Evolutionary conservation across 805 yeast species (phyloP).

Genomic region (Pichia paraexigua): DNA sequence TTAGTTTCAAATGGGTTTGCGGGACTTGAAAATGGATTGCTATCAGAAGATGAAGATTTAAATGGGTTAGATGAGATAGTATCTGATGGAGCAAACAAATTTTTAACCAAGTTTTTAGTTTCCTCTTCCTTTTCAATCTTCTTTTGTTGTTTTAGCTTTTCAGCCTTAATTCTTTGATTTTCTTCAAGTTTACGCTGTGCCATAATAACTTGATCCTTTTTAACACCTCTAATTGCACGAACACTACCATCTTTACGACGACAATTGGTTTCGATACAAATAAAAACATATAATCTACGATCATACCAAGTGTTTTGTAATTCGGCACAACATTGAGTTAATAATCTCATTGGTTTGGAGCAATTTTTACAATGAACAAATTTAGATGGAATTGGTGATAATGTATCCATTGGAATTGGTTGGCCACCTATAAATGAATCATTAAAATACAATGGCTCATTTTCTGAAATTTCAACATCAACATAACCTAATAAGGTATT

Average conservation of each 20-base stretch:
- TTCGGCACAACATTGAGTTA: conserved; percentile 78
- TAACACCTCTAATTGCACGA: conserved; percentile 69
- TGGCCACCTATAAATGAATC: conserved; percentile 81
- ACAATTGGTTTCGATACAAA: conserved; percentile 60
- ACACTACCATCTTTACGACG: conserved; percentile 62
- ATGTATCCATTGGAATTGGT: conserved; percentile 62
- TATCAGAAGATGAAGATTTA: conserved; percentile 21
- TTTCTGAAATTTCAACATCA: conserved; percentile 49
- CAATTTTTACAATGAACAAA: conserved; percentile 63
- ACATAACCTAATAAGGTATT: conserved; percentile 54
- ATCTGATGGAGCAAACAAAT: conserved; percentile 18
- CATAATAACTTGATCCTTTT: conserved; percentile 47
- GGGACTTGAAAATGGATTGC: conserved; percentile 19
- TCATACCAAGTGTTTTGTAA: conserved; percentile 66
- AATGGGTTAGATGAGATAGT: conserved; percentile 26
- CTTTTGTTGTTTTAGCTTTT: conserved; percentile 35
- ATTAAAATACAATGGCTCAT: conserved; percentile 38
- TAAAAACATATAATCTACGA: conserved; percentile 72
- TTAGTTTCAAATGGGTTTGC: conserved; percentile 18
- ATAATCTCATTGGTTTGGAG: conserved; percentile 48
- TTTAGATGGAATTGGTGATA: conserved; percentile 47
- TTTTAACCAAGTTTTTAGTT: conserved; percentile 29
- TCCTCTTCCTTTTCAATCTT: conserved; percentile 36
- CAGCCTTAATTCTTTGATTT: conserved; percentile 35
- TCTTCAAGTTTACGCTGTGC: conserved; percentile 34